Percentiles rank a stretch among this genome's conserved stretches.
Conservation (phyloP, 73 alveolate genomes). For the Paramecium sexaurelia region DNA sequence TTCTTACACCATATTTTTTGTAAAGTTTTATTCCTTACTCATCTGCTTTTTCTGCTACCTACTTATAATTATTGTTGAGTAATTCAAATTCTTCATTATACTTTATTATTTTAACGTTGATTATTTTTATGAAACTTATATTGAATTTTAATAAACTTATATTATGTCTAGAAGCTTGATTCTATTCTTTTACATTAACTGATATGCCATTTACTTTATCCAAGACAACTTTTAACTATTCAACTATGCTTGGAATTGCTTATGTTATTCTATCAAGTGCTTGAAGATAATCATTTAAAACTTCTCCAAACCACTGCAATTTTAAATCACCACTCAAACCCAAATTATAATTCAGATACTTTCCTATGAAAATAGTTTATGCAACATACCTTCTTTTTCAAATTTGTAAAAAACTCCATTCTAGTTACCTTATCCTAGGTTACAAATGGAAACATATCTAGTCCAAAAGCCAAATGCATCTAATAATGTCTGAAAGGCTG, state of each 20-base stretch:
- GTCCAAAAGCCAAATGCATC: constrained; percentile 51
- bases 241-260: background rate
- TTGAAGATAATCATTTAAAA: background rate
- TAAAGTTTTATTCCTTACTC: background rate
- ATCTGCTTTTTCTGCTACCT: background rate
- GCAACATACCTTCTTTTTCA: background rate
- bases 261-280: background rate
- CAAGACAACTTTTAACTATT: background rate
- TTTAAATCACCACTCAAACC: constrained; percentile 33
- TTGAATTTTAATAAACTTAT: background rate
- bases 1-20: background rate
- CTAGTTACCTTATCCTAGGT: background rate
- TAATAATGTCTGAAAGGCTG: background rate
- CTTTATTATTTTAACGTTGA: background rate
- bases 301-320: constrained; percentile 29
- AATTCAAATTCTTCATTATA: background rate
- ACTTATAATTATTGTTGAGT: background rate
- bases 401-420: constrained; percentile 15
- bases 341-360: background rate
- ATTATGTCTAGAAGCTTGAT: background rate
- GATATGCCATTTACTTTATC: background rate
- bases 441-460: background rate
- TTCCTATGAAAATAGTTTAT: background rate
- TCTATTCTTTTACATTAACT: background rate
- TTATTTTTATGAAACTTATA: background rate